Evolutionary conservation across 192 early-diverging fungal genomes (phyloP).

Genomic region (Backusella mclennaniae): DNA sequence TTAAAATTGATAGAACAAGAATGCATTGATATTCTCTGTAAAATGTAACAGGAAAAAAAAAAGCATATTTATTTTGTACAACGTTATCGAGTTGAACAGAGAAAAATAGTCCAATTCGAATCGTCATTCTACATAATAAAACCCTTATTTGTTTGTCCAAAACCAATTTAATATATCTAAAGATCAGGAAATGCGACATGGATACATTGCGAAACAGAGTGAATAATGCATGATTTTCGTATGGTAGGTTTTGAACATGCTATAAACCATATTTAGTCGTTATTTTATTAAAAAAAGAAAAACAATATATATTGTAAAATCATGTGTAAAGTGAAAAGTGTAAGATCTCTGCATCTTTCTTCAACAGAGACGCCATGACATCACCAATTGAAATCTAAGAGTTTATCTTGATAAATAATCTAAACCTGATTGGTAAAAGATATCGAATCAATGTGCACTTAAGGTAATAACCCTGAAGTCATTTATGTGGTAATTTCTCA

Average conservation of each 20-base stretch:
- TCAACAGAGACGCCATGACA: neutral
- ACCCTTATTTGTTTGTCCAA: no score
- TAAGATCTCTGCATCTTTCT: neutral
- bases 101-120: no score
- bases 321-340: neutral
- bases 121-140: no score
- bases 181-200: no score
- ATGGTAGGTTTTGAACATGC: neutral
- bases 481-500: neutral
- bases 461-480: neutral
- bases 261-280: neutral
- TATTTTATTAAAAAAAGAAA: neutral
- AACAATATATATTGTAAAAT: neutral
- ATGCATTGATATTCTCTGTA: no score
- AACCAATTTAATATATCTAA: no score
- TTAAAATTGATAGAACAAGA: no score
- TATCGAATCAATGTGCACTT: neutral
- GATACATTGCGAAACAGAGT: neutral
- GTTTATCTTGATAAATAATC: slow-evolving; percentile 2
- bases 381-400: neutral
- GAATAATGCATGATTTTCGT: neutral
- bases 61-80: no score
- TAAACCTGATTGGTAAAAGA: neutral
- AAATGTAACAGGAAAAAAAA: no score
- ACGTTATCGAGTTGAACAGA: no score